Conservation (phyloP, 805 yeast genomes). For the Metschnikowia rubicola region DNA sequence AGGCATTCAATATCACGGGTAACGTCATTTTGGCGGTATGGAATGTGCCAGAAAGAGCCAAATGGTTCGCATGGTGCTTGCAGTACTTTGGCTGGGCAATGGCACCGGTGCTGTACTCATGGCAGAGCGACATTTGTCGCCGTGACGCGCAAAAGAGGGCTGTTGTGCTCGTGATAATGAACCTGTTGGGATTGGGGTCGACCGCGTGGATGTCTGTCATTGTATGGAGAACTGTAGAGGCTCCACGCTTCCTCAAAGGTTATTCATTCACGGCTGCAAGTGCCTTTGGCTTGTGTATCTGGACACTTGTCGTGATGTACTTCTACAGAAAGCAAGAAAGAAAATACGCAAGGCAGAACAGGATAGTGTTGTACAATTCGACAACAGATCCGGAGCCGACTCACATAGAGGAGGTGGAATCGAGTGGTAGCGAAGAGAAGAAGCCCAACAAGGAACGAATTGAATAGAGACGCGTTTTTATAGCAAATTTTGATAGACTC, state of each 20-base stretch:
- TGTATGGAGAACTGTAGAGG: conserved; percentile 55
- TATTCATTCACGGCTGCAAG: conserved; percentile 47
- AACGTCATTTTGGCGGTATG: conserved; percentile 55
- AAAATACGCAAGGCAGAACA: conserved; percentile 32
- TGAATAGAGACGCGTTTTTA: no score
- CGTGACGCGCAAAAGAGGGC: conserved; percentile 56
- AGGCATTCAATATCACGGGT: conserved; percentile 51
- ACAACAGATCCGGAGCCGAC: conserved; percentile 19
- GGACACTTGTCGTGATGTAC: conserved; percentile 52
- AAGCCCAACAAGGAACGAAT: neutral
- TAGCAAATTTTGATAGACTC: no score
- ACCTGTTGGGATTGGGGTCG: conserved; percentile 50
- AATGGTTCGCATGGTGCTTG: conserved; percentile 62
- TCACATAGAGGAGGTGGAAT: conserved; percentile 6
- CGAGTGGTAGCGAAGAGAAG: neutral
- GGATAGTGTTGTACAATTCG: conserved; percentile 31
- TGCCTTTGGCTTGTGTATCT: conserved; percentile 43
- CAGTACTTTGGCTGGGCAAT: conserved; percentile 62
- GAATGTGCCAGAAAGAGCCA: conserved; percentile 53
- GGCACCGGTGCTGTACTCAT: conserved; percentile 58
- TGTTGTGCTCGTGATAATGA: conserved; percentile 53
- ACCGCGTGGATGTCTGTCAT: conserved; percentile 48
- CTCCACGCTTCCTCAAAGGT: conserved; percentile 55
- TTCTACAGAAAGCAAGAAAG: conserved; percentile 39
- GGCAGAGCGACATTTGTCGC: conserved; percentile 56